These are phyloP conservation scores for Styphnolobium japonicum DNA, from an alignment of 306 rosid genomes.

Conservation along the genomic window DNA sequence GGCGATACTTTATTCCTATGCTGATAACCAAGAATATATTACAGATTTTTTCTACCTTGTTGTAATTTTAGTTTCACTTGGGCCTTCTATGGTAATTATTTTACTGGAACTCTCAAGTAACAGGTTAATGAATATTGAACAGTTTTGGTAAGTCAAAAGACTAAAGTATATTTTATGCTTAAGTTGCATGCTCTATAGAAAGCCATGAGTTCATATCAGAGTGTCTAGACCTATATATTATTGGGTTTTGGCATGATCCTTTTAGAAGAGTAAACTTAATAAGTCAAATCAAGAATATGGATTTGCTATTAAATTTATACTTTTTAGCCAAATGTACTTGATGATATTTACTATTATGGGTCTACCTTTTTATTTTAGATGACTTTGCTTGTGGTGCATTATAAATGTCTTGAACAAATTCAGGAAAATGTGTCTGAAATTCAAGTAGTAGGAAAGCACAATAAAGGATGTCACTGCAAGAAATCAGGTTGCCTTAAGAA, in stretches of 20 bases:
- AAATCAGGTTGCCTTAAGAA: constrained; percentile 90
- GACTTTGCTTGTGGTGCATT: constrained; percentile 19
- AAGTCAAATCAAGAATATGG: too few species aligned
- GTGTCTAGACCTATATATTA: too few species aligned
- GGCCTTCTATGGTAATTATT: background rate
- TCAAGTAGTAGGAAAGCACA: constrained; percentile 75
- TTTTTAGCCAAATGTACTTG: constrained; percentile 1
- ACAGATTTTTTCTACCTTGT: background rate
- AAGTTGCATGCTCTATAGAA: too few species aligned
- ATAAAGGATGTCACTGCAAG: constrained; percentile 85
- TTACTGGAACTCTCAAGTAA: too few species aligned
- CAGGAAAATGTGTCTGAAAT: constrained; percentile 57
- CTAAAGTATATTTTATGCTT: too few species aligned
- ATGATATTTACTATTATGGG: background rate
- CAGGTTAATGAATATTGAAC: too few species aligned
- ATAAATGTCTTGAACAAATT: constrained; percentile 27
- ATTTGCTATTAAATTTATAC: too few species aligned
- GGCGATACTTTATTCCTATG: background rate
- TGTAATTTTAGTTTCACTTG: background rate
- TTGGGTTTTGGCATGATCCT: background rate
- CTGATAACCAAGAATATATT: background rate
- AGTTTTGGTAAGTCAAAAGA: too few species aligned
- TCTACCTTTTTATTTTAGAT: constrained; percentile 19
- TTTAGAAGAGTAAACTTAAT: too few species aligned
- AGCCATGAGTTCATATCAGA: too few species aligned